Base-by-base conservation (phyloP, 345 rosid species). In the Citrus reticulata region DNA sequence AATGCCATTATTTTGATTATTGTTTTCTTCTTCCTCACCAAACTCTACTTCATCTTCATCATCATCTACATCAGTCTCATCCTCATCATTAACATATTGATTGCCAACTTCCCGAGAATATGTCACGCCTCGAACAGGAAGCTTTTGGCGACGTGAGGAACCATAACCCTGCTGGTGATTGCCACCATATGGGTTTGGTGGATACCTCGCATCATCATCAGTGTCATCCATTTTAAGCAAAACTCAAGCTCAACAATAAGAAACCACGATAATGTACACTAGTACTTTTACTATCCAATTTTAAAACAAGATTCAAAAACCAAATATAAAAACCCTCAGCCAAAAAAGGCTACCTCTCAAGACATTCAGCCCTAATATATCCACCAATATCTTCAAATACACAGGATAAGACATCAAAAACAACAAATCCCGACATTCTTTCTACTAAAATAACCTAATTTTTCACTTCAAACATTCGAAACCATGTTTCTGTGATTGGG, bases 171-270 rank as follows among this genome's bases (percentile, higher is more conserved):
- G 89, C 68, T 78, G 85, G 73, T 83, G 84, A 86, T 74, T 82
- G 24, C 78, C 75, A 54, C 83, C 88, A 81, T 87, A 90, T 1
- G 81, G 76, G 67, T 93, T 91, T 69, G 86, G 85, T 2, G 93
- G 89, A 79, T 89, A 93, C 81, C 95, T 86, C 1, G 87, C 90
- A 82, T 93, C 92, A 70, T 91, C 97, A 82, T 91, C 95, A 32
- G 83, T 85, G 63, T 90, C 92, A 79, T 88, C 98, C 99, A 96
- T 96, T 71, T 88, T 72, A 29, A 84, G 17, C 68, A 57, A 68
- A 73, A 77, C 59, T 62, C 68, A 76, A 61, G 37, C 65, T 72
- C 66, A 70, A 78, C 63, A 58, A 77, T 4, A 55, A 67, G 29
- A 69, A 66, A 78, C 42, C 72, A 10, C 14, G 37, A 68, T 75